These are phyloP conservation scores for Metschnikowia colocasiae DNA, from an alignment of 805 yeast species.

Conservation along the genomic window DNA sequence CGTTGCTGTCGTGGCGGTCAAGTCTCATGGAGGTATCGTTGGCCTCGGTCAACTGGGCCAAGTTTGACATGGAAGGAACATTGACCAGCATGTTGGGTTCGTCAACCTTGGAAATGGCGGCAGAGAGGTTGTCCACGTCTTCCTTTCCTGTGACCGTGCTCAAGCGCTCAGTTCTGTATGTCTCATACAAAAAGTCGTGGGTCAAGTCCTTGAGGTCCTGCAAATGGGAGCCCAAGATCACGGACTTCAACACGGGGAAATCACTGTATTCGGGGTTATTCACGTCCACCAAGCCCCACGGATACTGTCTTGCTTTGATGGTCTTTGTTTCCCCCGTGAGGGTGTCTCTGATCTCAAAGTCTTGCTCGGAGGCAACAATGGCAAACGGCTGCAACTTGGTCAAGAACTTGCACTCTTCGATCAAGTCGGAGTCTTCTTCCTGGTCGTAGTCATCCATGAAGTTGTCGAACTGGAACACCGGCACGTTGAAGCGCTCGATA, in stretches of 20 bases:
- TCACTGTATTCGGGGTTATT: constrained; percentile 51
- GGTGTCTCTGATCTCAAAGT: constrained; percentile 40
- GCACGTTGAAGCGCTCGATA: constrained; percentile 65
- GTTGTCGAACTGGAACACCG: constrained; percentile 69
- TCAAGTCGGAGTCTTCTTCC: constrained; percentile 71
- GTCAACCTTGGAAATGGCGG: constrained; percentile 27
- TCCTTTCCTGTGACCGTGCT: constrained; percentile 51
- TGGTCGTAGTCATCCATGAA: constrained; percentile 51
- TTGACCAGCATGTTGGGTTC: constrained; percentile 15
- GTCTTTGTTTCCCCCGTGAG: constrained; percentile 41
- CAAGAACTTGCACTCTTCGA: constrained; percentile 63
- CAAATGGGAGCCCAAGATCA: constrained; percentile 76
- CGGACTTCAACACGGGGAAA: constrained; percentile 59
- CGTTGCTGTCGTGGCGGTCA: constrained; percentile 10
- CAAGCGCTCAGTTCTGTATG: constrained; percentile 74
- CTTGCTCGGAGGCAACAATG: constrained; percentile 60
- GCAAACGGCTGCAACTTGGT: constrained; percentile 74
- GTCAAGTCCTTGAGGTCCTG: constrained; percentile 80
- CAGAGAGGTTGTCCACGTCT: constrained; percentile 22
- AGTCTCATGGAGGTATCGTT: constrained; percentile 14
- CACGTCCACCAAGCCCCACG: constrained; percentile 69
- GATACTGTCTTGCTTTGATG: constrained; percentile 62
- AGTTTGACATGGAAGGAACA: constrained; percentile 58
- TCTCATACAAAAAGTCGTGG: constrained; percentile 70
- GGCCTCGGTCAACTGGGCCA: constrained; percentile 47